Evolutionary conservation across 73 alveolate species (phyloP).

Genomic region (Paramecium sexaurelia): DNA sequence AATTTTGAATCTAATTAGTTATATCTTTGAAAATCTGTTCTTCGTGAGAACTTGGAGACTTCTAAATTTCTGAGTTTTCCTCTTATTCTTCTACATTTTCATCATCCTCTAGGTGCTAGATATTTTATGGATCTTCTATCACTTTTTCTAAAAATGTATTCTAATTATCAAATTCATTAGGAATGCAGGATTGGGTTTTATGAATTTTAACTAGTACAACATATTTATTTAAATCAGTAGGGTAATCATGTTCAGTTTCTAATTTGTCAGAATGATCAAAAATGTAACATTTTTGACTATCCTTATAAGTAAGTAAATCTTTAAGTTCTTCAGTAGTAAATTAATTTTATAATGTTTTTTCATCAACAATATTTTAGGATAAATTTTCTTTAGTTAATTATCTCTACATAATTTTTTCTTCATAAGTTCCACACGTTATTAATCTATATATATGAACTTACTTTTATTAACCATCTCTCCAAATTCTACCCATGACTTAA

Average conservation of each 20-base stretch:
- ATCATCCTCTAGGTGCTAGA: background rate
- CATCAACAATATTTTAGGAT: constrained; percentile 60
- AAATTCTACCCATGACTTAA: constrained; percentile 91
- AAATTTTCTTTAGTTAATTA: constrained; percentile 70
- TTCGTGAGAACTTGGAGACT: background rate
- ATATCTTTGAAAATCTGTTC: background rate
- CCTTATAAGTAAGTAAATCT: background rate
- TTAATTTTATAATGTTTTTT: background rate
- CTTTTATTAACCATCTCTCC: constrained; percentile 92
- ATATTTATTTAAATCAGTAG: background rate
- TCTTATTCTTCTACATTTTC: background rate
- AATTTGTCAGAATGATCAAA: background rate
- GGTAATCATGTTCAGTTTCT: background rate
- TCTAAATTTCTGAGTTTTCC: background rate
- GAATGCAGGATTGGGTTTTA: background rate
- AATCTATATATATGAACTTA: constrained; percentile 89
- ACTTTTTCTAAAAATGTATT: background rate
- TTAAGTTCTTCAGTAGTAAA: background rate
- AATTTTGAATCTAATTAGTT: background rate
- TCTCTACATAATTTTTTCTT: constrained; percentile 87
- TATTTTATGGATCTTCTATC: background rate
- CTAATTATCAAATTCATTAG: background rate
- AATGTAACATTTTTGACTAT: background rate
- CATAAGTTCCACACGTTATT: constrained; percentile 85
- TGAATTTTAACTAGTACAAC: constrained; percentile 3